A percentile compares a stretch with the other conserved stretches of the same genome.
These are phyloP conservation scores for Tolypocladium tropicale DNA, from an alignment of 2,329 filamentous ascomycete species.

Conservation along the genomic window DNA sequence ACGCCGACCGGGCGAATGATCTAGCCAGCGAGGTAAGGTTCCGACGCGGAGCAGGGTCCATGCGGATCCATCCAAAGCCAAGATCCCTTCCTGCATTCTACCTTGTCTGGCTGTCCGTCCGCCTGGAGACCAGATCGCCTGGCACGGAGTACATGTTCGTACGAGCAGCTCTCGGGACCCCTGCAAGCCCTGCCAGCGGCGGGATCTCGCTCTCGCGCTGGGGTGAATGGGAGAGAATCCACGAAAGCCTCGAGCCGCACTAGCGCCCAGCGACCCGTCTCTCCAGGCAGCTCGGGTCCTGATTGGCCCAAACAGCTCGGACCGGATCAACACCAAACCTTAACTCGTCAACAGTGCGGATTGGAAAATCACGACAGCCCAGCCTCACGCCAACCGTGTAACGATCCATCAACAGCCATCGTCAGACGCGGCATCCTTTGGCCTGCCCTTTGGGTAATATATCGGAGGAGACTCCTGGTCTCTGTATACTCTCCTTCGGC, in stretches of 20 bases:
- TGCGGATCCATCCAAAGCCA: too few species aligned
- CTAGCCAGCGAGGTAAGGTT: too few species aligned
- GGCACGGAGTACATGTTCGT: too few species aligned
- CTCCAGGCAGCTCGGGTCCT: conserved; percentile 10
- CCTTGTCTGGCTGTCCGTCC: too few species aligned
- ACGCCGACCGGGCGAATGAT: too few species aligned
- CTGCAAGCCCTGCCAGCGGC: background rate
- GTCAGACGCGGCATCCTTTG: conserved; percentile 3
- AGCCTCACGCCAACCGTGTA: conserved; percentile 18
- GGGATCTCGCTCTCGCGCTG: background rate
- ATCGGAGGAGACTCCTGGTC: background rate
- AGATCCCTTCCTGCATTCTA: too few species aligned
- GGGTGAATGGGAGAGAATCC: too few species aligned
- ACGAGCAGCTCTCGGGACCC: too few species aligned
- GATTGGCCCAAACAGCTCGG: conserved; percentile 18
- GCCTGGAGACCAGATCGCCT: too few species aligned
- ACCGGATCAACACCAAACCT: conserved; percentile 31
- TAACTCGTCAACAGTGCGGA: conserved; percentile 29
- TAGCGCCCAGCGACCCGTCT: conserved; percentile 5
- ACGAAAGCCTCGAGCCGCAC: background rate
- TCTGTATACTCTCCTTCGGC: background rate
- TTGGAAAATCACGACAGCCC: conserved; percentile 30
- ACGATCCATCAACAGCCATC: conserved; percentile 3
- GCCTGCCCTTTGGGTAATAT: conserved; percentile 2
- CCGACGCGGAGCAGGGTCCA: too few species aligned